These are phyloP conservation scores for Achaetomiella virescens DNA, from an alignment of 495 filamentous ascomycete species.

Conservation along the genomic window DNA sequence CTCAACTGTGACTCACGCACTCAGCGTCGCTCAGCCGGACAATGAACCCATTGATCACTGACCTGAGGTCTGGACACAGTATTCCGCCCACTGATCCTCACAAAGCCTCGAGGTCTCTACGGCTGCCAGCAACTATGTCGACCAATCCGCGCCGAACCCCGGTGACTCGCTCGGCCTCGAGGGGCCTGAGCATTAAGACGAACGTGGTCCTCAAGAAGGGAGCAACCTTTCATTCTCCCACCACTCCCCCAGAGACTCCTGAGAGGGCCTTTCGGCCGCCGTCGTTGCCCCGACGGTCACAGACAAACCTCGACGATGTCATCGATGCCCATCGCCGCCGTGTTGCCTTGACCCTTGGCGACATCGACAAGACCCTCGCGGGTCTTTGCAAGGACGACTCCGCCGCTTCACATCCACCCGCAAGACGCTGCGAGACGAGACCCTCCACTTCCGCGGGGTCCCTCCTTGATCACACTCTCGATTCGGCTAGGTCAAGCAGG, in stretches of 20 bases:
- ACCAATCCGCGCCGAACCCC: slow-evolving; percentile 47
- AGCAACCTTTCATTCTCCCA: slow-evolving; percentile 56
- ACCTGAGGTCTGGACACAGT: slow-evolving; percentile 22
- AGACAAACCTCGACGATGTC: slow-evolving; percentile 57
- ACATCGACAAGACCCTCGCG: slow-evolving; percentile 45
- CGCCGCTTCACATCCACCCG: slow-evolving; percentile 20
- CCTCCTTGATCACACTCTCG: slow-evolving; percentile 44
- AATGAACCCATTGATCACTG: slow-evolving; percentile 25
- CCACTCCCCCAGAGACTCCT: slow-evolving; percentile 38
- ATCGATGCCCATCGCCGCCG: slow-evolving; percentile 50
- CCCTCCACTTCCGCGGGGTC: slow-evolving; percentile 45
- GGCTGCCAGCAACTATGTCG: slow-evolving; percentile 40
- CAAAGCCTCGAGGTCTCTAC: slow-evolving; percentile 28
- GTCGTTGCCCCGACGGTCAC: slow-evolving; percentile 52
- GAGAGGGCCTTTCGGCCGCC: slow-evolving; percentile 44
- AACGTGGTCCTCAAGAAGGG: slow-evolving; percentile 54
- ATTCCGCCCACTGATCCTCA: slow-evolving; percentile 14
- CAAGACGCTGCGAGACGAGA: slow-evolving; percentile 41
- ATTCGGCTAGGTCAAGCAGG: slow-evolving; percentile 33
- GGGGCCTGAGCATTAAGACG: slow-evolving; percentile 44
- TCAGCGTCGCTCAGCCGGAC: slow-evolving; percentile 16
- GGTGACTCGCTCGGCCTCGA: slow-evolving; percentile 41
- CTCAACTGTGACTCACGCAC: slow-evolving; percentile 28
- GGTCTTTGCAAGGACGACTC: slow-evolving; percentile 26
- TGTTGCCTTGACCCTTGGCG: slow-evolving; percentile 43